Evolutionary conservation across 352 stramenopile species (phyloP).

Genomic region (Globisporangium emineosum): DNA sequence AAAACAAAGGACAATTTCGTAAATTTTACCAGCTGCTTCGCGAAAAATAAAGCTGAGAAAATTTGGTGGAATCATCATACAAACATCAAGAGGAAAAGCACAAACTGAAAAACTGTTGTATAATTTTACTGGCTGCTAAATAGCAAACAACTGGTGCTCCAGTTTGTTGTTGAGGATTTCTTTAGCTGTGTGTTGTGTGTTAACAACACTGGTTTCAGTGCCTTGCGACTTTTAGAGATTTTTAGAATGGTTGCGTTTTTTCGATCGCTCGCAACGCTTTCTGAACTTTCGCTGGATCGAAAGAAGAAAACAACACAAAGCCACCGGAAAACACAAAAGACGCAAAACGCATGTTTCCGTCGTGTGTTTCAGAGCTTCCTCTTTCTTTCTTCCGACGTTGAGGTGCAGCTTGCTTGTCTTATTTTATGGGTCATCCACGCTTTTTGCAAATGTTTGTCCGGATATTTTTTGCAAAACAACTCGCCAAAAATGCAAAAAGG

Average conservation of each 20-base stretch:
- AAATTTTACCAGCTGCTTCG: background rate
- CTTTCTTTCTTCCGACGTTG: no score
- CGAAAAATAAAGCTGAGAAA: background rate
- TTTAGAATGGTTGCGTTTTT: no score
- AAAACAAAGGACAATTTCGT: background rate
- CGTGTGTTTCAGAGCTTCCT: background rate
- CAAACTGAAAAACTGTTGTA: background rate
- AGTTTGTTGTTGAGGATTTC: background rate
- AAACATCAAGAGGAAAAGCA: background rate
- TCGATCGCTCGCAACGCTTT: no score
- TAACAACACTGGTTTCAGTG: no score
- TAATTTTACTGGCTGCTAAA: background rate
- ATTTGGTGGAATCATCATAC: background rate
- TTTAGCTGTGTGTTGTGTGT: background rate
- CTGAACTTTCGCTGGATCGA: no score
- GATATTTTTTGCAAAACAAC: background rate
- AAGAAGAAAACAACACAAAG: no score
- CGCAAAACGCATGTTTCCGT: no score
- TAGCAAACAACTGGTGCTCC: no score
- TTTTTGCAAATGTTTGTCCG: background rate
- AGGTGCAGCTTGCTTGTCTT: no score
- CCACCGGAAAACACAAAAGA: no score
- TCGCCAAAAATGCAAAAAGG: background rate
- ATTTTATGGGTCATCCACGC: no score
- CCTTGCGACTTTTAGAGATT: constrained; percentile 2